Base-by-base conservation (phyloP, 257 asterid genomes). In the Fraxinus cuspidata region DNA sequence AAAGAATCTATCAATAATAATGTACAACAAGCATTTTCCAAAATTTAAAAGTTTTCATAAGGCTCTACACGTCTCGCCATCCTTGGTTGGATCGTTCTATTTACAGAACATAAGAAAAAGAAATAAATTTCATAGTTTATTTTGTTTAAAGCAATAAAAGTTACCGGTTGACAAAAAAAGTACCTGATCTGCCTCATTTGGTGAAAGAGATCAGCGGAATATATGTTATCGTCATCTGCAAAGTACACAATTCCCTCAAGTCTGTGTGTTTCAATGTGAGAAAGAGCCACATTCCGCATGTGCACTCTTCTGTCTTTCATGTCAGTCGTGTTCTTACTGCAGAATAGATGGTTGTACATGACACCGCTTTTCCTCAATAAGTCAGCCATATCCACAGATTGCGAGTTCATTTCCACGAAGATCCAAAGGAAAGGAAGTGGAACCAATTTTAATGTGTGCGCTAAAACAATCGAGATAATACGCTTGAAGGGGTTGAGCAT, bases 111-210 rank as follows among this genome's bases (percentile, higher is more conserved):
- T 73, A 67, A 73, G 58, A 73, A 21, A 28, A n/a, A 31, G 74
- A 65, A 67, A 51, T 35, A 15, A 58, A 58, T 1, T 67, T 29
- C 15, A 6, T 1, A 65, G 58, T 29, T 28, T 68, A 70, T 0
- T 51, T 3, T 63, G 37, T 51, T 70, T 69, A 51, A 75, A 83
- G 34, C 23, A 29, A n/a, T 31, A 11, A 29, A 42, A 1, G n/a
- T 31, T 11, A 63, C 15, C 2, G 19, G 71, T 47, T 8, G 27
- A 44, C 47, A 67, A n/a, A 51, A 63, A 70, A 70, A 81, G 85
- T 84, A 93, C 97, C 96, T 93, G 84, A 91, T 88, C 71, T 82
- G 88, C 79, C 96, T 87, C 90, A 93, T 90, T 77, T 88, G 92
- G 35, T 83, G 82, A 71, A 90, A 91, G 78, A 91, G 88, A 78